Percentiles rank a stretch among this genome's conserved stretches.
phyloP scores from a whole-genome alignment of 768 basidiomycete species.

The Lentinula raphanica region DNA sequence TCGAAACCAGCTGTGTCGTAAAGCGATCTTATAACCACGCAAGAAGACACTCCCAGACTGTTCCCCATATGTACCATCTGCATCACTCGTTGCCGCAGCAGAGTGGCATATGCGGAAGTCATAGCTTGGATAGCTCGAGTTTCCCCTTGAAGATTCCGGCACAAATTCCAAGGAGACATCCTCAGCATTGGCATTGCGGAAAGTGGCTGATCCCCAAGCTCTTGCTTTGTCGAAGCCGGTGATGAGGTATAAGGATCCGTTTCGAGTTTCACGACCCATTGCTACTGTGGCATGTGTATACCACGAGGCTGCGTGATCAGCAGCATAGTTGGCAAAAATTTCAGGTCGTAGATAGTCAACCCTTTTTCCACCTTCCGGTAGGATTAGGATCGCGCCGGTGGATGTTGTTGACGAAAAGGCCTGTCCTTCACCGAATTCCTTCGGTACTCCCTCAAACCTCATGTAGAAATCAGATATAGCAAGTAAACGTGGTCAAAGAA shows the following conservation, averaged over 20 bases:
- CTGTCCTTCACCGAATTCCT: not conserved
- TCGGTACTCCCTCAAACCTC: not conserved
- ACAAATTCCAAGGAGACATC: not conserved
- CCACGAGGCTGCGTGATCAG: not conserved
- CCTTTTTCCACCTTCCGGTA: not conserved
- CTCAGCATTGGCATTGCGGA: not conserved
- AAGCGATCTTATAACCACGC: not conserved
- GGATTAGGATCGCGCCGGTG: not conserved
- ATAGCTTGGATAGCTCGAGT: not conserved
- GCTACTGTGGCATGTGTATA: not conserved
- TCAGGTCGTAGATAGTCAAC: not conserved
- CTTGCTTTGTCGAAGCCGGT: conserved; percentile 1
- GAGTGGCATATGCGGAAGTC: not conserved
- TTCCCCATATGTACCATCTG: not conserved
- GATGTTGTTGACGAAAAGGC: not conserved
- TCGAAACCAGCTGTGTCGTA: not conserved
- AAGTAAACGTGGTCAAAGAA: not conserved
- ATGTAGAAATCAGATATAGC: not conserved
- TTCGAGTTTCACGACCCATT: not conserved
- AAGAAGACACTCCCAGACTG: not conserved
- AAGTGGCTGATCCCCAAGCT: not conserved
- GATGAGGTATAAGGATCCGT: not conserved
- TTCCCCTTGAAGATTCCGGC: not conserved
- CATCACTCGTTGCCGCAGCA: not conserved
- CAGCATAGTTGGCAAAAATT: not conserved